Evolutionary conservation across 129 eudicot genomes (phyloP).

Genomic region (Flaveria brownii): DNA sequence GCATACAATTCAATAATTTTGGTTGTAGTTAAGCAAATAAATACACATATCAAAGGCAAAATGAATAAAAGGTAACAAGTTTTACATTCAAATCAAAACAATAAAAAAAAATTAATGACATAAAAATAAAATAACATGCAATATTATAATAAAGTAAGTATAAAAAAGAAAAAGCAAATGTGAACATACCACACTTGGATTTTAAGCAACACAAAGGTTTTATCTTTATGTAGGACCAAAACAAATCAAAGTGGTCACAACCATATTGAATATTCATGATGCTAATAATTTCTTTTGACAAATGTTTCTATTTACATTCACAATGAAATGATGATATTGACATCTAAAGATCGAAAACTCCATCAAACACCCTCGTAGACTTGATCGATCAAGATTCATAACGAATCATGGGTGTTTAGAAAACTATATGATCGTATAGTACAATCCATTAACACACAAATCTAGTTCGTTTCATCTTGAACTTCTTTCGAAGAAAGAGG

Average conservation of each 20-base stretch:
- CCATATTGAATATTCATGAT: background rate
- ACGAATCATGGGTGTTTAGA: background rate
- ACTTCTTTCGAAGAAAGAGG: slow-evolving; percentile 58
- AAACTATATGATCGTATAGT: slow-evolving; percentile 10
- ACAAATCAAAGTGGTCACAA: slow-evolving; percentile 12
- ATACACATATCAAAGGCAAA: background rate
- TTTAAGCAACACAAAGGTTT: slow-evolving; percentile 12
- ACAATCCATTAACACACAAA: slow-evolving; percentile 16
- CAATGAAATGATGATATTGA: background rate
- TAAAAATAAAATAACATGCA: background rate
- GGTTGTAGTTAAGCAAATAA: background rate
- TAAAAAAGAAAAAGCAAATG: background rate
- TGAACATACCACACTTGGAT: slow-evolving; percentile 24
- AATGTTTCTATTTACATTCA: background rate
- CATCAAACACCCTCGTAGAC: background rate
- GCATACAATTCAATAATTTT: background rate
- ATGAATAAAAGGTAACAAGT: too few species aligned
- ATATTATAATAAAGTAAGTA: background rate
- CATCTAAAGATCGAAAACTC: background rate
- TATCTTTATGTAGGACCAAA: background rate
- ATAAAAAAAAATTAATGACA: too few species aligned
- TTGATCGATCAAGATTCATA: slow-evolving; percentile 9
- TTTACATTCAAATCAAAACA: too few species aligned
- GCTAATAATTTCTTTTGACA: background rate
- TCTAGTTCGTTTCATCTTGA: slow-evolving; percentile 40